A percentile compares a stretch with the other conserved stretches of the same genome.
Evolutionary conservation across 2,329 filamentous ascomycete genomes (phyloP).

Genomic region (Venturia oleaginea): DNA sequence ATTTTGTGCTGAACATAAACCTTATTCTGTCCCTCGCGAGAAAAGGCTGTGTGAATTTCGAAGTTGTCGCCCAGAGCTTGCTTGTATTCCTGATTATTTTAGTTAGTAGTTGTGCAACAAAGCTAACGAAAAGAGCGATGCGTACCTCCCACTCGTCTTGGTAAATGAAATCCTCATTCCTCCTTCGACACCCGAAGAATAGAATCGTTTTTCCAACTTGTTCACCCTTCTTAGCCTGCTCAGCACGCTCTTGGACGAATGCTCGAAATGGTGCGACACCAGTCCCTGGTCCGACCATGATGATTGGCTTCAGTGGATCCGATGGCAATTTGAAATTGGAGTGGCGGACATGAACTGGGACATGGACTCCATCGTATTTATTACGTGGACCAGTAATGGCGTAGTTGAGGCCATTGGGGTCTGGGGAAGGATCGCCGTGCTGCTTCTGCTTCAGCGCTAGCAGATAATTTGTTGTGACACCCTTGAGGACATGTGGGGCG

Average conservation of each 20-base stretch:
- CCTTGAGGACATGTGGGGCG: conserved; percentile 71
- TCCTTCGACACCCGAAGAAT: conserved; percentile 91
- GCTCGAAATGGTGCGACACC: conserved; percentile 94
- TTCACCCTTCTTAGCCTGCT: conserved; percentile 69
- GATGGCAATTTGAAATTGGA: conserved; percentile 99
- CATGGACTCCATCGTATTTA: conserved; percentile 92
- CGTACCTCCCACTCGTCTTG: conserved; percentile 85
- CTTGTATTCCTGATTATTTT: conserved; percentile 61
- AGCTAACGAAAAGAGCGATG: conserved; percentile 15
- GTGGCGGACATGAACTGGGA: conserved; percentile 91
- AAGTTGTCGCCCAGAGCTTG: conserved; percentile 79
- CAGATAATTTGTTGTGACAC: conserved; percentile 95
- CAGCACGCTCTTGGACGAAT: conserved; percentile 88
- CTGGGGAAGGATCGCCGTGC: conserved; percentile 72
- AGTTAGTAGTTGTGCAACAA: conserved; percentile 17
- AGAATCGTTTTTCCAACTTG: conserved; percentile 79
- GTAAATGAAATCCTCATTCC: conserved; percentile 87
- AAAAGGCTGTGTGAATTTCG: conserved; percentile 87
- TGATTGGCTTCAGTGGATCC: conserved; percentile 84
- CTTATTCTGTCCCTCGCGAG: conserved; percentile 77
- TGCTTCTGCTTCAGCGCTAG: conserved; percentile 94
- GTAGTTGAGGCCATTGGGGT: conserved; percentile 78
- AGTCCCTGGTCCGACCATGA: conserved; percentile 93
- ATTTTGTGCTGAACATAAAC: conserved; percentile 95
- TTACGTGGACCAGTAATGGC: conserved; percentile 82